A percentile compares a stretch with the other conserved stretches of the same genome.
Conservation (phyloP, 768 basidiomycete genomes). For the Psilocybe azurescens region DNA sequence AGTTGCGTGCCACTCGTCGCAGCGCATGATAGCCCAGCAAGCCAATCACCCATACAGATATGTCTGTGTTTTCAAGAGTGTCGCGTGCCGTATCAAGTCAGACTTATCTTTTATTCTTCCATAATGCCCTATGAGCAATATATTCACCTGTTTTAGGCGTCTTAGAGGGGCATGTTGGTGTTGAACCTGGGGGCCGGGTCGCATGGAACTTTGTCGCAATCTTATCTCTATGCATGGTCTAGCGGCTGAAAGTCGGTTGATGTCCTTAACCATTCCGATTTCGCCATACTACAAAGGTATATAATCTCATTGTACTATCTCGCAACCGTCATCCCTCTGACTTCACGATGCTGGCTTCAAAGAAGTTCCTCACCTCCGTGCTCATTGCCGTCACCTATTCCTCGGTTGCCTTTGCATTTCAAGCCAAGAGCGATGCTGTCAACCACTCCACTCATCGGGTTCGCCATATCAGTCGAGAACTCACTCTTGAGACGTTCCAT, state of each 20-base stretch:
- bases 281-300: neutral
- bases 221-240: neutral
- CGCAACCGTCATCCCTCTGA: neutral
- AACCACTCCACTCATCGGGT: constrained; percentile 27
- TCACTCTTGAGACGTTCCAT: constrained; percentile 31
- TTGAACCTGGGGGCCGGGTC: neutral
- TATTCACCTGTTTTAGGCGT: neutral
- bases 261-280: neutral
- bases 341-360: constrained; percentile 27
- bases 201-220: neutral
- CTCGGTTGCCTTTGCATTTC: constrained; percentile 17
- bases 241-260: neutral
- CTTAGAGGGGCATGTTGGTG: too few species aligned
- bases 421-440: neutral
- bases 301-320: neutral
- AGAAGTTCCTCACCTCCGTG: constrained; percentile 31
- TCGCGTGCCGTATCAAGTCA: neutral
- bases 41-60: neutral
- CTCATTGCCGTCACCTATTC: constrained; percentile 29
- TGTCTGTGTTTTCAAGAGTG: neutral
- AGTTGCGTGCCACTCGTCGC: neutral
- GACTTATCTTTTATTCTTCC: neutral
- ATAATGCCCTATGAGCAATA: neutral
- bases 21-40: neutral
- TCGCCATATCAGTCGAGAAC: constrained; percentile 28